Evolutionary conservation across 768 basidiomycete genomes (phyloP), one percentile per base, ranked within the genome.

Genomic region (Kwoniella botswanensis): DNA sequence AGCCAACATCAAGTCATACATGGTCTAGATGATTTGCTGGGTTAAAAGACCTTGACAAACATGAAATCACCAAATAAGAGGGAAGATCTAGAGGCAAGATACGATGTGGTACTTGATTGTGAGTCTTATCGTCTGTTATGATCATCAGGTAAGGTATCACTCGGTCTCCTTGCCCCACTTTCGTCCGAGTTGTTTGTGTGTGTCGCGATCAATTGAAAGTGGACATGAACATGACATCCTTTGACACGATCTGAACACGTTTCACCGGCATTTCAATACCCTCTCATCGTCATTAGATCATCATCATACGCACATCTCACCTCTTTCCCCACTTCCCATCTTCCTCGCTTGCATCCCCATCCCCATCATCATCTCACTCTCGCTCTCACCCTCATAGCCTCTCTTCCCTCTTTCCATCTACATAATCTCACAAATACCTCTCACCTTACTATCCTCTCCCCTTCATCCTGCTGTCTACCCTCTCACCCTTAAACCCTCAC

Each of bases 31-130:
- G 35, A 35, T 35, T 9, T 7, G 35, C 35, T 35, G 35, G 35
- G 35, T 35, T 35, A 35, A 1, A 9, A 12, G n/a, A 55, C n/a
- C 54, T 22, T 29, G 13, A 52, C 6, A 11, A 64, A 29, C 46
- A 57, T 70, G 56, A 57, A 57, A 65, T 70, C 68, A 62, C 70
- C 72, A n/a, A 73, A 53, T 13, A 74, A 74, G 72, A 67, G 64
- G 56, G 81, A 83, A 64, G 70, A 73, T 15, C 71, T 79, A 7
- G 82, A 83, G 70, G 76, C 73, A 4, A 83, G 80, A 63, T 83
- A 81, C 53, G 76, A 82, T 71, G 81, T 83, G 9, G 76, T 76
- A 9, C 50, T 82, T 29, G 75, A 81, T 59, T 83, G 82, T 83
- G 72, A 81, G 82, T 79, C 12, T 58, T 66, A 50, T 29, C 57